Conservation (phyloP, 495 filamentous ascomycete species). For the Neurospora tetraspora region DNA sequence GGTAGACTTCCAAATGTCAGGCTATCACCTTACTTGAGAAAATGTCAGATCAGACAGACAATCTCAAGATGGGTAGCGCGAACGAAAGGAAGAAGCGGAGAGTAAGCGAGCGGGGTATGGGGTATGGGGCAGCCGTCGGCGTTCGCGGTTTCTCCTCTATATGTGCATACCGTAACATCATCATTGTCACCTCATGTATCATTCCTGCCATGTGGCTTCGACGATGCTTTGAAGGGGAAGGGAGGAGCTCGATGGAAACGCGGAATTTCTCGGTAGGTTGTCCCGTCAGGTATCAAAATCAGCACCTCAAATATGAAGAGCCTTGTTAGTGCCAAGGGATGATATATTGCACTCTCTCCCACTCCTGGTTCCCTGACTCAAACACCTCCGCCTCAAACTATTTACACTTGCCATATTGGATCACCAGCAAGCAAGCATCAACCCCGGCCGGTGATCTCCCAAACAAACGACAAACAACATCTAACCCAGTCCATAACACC, state of each 20-base stretch:
- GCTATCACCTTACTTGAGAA: not conserved
- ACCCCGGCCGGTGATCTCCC: not conserved
- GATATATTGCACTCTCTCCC: not conserved
- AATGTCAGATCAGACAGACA: not conserved
- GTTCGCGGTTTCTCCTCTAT: not conserved
- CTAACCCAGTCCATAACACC: not conserved
- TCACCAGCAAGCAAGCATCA: not conserved
- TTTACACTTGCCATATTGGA: not conserved
- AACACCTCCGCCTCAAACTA: not conserved
- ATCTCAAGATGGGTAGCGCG: not conserved
- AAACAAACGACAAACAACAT: not conserved
- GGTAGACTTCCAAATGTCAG: not conserved
- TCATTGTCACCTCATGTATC: not conserved
- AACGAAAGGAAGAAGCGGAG: not conserved
- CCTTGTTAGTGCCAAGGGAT: not conserved
- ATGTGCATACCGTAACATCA: not conserved
- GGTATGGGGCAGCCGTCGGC: not conserved
- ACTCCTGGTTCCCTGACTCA: not conserved
- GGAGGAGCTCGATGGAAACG: not conserved
- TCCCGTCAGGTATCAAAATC: not conserved
- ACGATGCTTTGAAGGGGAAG: not conserved
- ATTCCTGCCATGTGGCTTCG: not conserved
- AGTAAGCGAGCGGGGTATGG: not conserved
- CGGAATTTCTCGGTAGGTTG: not conserved
- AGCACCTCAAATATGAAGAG: not conserved